Evolutionary conservation across 805 yeast species (phyloP).

Genomic region (Torulaspora indica): DNA sequence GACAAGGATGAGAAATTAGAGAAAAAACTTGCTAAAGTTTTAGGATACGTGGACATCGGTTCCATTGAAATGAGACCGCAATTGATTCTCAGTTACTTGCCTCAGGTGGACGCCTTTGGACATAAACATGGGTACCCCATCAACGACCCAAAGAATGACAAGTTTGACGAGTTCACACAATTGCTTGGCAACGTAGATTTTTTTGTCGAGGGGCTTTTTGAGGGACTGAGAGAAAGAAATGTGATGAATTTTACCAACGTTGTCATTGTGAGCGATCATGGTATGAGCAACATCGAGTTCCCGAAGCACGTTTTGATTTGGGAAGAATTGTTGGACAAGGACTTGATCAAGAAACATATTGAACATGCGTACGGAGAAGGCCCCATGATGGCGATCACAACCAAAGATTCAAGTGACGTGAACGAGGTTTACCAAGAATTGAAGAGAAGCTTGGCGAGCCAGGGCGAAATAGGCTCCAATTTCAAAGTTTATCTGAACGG

Average conservation of each 20-base stretch:
- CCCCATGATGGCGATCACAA: conserved; percentile 16
- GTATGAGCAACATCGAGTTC: conserved; percentile 81
- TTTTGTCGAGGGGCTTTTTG: conserved; percentile 48
- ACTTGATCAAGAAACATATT: conserved; percentile 14
- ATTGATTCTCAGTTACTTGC: conserved; percentile 70
- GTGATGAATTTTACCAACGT: conserved; percentile 64
- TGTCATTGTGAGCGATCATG: conserved; percentile 82
- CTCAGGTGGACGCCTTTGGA: conserved; percentile 75
- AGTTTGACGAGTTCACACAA: conserved; percentile 5
- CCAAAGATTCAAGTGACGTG: conserved; percentile 10
- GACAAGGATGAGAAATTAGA: conserved; percentile 54
- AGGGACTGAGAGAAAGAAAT: conserved; percentile 50
- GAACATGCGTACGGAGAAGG: conserved; percentile 19
- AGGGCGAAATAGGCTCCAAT: conserved; percentile 13
- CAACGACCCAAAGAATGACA: conserved; percentile 40
- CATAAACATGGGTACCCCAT: conserved; percentile 70
- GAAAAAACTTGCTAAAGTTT: conserved; percentile 52
- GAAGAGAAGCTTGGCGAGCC: conserved; percentile 28
- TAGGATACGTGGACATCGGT: conserved; percentile 58
- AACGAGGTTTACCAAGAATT: conserved; percentile 46
- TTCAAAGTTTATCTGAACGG: conserved; percentile 51
- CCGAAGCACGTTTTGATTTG: conserved; percentile 53
- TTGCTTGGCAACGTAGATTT: conserved; percentile 55
- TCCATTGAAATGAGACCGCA: conserved; percentile 60
- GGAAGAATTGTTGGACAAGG: conserved; percentile 62